Conservation (phyloP, 805 yeast species). For the Saccharomycopsis sp. region DNA sequence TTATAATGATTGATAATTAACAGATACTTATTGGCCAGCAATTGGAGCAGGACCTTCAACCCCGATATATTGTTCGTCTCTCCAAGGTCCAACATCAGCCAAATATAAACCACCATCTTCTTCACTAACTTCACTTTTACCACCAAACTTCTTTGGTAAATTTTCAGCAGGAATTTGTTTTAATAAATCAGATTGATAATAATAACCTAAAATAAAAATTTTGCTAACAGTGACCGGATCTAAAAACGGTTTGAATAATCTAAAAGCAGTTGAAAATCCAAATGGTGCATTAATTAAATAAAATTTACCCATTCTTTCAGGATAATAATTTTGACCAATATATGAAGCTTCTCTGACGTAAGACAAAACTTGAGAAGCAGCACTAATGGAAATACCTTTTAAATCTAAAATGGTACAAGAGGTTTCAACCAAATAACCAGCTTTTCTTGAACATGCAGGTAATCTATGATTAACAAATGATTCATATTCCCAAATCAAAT, state of each 20-base stretch:
- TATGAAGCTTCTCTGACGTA: slow-evolving; percentile 89
- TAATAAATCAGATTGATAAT: slow-evolving; percentile 71
- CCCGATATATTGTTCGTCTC: slow-evolving; percentile 78
- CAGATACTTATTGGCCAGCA: slow-evolving; percentile 22
- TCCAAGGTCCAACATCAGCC: slow-evolving; percentile 96
- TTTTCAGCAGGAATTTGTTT: slow-evolving; percentile 92
- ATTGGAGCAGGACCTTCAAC: slow-evolving; percentile 93
- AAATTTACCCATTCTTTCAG: slow-evolving; percentile 98
- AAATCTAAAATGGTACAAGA: slow-evolving; percentile 93
- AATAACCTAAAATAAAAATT: slow-evolving; percentile 75
- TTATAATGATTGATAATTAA: no score
- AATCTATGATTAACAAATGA: slow-evolving; percentile 72
- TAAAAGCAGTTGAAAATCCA: slow-evolving; percentile 92
- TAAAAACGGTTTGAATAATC: slow-evolving; percentile 81
- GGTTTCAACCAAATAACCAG: slow-evolving; percentile 76
- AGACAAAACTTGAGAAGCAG: slow-evolving; percentile 76
- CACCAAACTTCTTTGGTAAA: slow-evolving; percentile 88
- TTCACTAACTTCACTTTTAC: slow-evolving; percentile 54
- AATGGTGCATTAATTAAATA: slow-evolving; percentile 94
- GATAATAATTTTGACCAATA: slow-evolving; percentile 95
- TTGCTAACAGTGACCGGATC: slow-evolving; percentile 97
- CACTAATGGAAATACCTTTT: slow-evolving; percentile 80
- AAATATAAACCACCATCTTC: slow-evolving; percentile 73
- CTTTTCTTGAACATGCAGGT: slow-evolving; percentile 88
- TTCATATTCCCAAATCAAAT: slow-evolving; percentile 97